A percentile compares a stretch with the other conserved stretches of the same genome.
These are phyloP conservation scores for Scheffersomyces stambukii DNA, from an alignment of 1,139 yeast species.

Conservation along the genomic window DNA sequence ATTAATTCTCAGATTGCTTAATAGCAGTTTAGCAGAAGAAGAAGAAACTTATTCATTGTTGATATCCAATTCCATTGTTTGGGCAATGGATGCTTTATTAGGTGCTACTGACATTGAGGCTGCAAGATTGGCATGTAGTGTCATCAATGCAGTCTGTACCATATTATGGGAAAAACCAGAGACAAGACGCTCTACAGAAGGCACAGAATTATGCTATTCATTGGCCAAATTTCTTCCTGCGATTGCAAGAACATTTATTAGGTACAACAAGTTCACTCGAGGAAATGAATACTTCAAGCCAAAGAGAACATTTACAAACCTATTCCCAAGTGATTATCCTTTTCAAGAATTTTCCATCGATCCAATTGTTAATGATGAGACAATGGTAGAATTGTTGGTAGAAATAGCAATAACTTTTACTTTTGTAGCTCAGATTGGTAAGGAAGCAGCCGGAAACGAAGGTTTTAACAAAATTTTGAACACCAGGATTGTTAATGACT, in stretches of 20 bases:
- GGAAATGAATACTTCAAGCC: slow-evolving; percentile 50
- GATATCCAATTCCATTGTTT: slow-evolving; percentile 49
- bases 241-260: slow-evolving; percentile 47
- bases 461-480: slow-evolving; percentile 32
- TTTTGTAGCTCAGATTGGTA: slow-evolving; percentile 52
- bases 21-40: slow-evolving; percentile 38
- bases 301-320: slow-evolving; percentile 57
- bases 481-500: slow-evolving; percentile 25
- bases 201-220: slow-evolving; percentile 37
- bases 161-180: slow-evolving; percentile 29
- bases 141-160: slow-evolving; percentile 47
- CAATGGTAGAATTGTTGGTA: slow-evolving; percentile 66
- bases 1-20: slow-evolving; percentile 55
- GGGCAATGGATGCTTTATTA: slow-evolving; percentile 60
- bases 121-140: slow-evolving; percentile 58
- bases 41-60: slow-evolving; percentile 39
- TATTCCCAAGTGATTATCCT: slow-evolving; percentile 71
- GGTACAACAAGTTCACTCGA: slow-evolving; percentile 51
- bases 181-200: slow-evolving; percentile 17
- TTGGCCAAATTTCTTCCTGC: slow-evolving; percentile 50
- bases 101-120: slow-evolving; percentile 55
- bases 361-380: slow-evolving; percentile 68
- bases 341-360: slow-evolving; percentile 66
- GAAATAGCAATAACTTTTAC: slow-evolving; percentile 64
- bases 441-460: slow-evolving; percentile 41